phyloP scores from a whole-genome alignment of 495 filamentous ascomycete species.

The Neurospora sp. region DNA sequence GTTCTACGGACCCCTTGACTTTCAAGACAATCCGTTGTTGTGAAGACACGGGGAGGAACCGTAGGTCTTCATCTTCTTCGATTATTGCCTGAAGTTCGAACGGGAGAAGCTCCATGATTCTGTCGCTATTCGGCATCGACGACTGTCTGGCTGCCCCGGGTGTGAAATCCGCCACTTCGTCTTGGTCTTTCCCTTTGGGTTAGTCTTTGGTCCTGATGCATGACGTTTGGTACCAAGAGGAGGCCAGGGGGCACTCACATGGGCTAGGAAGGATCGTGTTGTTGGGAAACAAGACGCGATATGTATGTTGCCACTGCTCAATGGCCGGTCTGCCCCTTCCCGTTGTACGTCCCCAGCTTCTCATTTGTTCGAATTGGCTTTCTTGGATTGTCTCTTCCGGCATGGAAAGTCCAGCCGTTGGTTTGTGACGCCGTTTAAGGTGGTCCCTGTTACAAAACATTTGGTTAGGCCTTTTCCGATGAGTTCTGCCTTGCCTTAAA shows the following conservation, averaged over 20 bases:
- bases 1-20: neutral
- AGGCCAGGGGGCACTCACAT: neutral
- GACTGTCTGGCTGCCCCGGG: neutral
- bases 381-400: neutral
- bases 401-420: neutral
- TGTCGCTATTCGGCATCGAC: neutral
- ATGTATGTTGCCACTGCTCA: neutral
- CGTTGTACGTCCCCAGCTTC: neutral
- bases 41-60: neutral
- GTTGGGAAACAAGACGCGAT: neutral
- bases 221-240: neutral
- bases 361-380: neutral
- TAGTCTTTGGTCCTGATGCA: neutral
- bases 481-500: no score
- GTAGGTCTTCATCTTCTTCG: neutral
- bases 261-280: neutral
- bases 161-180: neutral
- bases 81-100: neutral
- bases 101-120: neutral
- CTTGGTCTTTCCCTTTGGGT: neutral
- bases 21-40: neutral
- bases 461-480: no score
- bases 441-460: neutral
- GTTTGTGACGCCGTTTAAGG: neutral
- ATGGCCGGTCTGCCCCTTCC: neutral